Conservation (phyloP, 352 stramenopile genomes). For the Globisporangium echinulatum region DNA sequence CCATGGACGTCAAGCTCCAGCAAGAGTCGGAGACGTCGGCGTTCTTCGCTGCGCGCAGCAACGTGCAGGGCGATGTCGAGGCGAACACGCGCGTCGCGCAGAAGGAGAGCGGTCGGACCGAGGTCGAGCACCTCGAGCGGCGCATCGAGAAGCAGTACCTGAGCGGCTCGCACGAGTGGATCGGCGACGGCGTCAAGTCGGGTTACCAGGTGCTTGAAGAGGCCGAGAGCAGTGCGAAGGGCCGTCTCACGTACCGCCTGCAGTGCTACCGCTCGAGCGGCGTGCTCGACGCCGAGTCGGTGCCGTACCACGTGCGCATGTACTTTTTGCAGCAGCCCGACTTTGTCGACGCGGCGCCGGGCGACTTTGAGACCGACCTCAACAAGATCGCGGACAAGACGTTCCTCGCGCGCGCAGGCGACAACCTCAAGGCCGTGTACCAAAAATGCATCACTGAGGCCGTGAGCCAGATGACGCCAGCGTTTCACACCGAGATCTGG, state of each 20-base stretch:
- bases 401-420: slow-evolving; percentile 64
- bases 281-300: slow-evolving; percentile 59
- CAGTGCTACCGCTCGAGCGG: slow-evolving; percentile 82
- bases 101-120: slow-evolving; percentile 47
- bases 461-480: slow-evolving; percentile 67
- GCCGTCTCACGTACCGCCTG: slow-evolving; percentile 64
- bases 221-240: slow-evolving; percentile 35
- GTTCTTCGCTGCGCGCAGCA: slow-evolving; percentile 80
- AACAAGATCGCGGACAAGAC: slow-evolving; percentile 69
- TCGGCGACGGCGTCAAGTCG: slow-evolving; percentile 73
- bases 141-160: slow-evolving; percentile 78
- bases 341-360: slow-evolving; percentile 49
- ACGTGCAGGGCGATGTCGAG: slow-evolving; percentile 60
- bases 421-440: slow-evolving; percentile 68
- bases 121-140: slow-evolving; percentile 69
- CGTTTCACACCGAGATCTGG: slow-evolving; percentile 80
- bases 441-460: slow-evolving; percentile 71
- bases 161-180: slow-evolving; percentile 54
- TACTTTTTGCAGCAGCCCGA: slow-evolving; percentile 78
- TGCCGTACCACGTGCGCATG: slow-evolving; percentile 80
- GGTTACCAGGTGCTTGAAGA: slow-evolving; percentile 74
- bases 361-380: slow-evolving; percentile 64
- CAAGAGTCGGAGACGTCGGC: slow-evolving; percentile 60
- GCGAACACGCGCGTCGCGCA: slow-evolving; percentile 43
- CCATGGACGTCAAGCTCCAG: slow-evolving; percentile 78